These are phyloP conservation scores for Prunus yedoensis DNA, from an alignment of 331 rosid genomes.

Conservation along the genomic window DNA sequence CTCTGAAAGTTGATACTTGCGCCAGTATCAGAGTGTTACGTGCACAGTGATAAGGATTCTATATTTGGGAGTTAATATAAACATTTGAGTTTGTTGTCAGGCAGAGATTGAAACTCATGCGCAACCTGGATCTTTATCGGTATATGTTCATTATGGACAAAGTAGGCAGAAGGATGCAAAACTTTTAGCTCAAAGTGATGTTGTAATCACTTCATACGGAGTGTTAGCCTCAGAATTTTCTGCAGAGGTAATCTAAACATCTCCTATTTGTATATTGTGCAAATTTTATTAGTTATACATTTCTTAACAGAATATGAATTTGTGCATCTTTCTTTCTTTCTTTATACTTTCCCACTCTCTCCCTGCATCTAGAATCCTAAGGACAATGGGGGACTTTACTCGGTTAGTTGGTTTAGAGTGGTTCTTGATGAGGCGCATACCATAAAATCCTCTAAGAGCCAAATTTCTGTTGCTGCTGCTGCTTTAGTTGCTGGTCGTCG, in stretches of 20 bases:
- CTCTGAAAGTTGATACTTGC: constrained; percentile 20
- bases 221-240: constrained; percentile 86
- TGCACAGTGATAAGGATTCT: background rate
- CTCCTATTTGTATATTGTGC: constrained; percentile 5
- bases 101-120: constrained; percentile 91
- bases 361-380: constrained; percentile 55
- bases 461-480: constrained; percentile 74
- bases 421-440: constrained; percentile 98
- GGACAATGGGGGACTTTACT: constrained; percentile 74
- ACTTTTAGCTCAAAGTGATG: constrained; percentile 63
- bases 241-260: constrained; percentile 60
- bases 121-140: constrained; percentile 68
- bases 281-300: constrained; percentile 15
- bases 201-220: constrained; percentile 91
- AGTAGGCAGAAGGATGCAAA: constrained; percentile 87
- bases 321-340: constrained; percentile 11
- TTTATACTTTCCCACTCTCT: constrained; percentile 13
- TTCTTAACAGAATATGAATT: constrained; percentile 16
- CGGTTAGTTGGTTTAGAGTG: constrained; percentile 91
- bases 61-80: constrained; percentile 26
- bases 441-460: constrained; percentile 90
- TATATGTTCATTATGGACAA: constrained; percentile 90
- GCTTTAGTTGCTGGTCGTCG: constrained; percentile 84
- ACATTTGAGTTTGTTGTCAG: constrained; percentile 46
- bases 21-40: constrained; percentile 7